Conservation (phyloP, 768 basidiomycete genomes). For the Roridomyces roridus region DNA sequence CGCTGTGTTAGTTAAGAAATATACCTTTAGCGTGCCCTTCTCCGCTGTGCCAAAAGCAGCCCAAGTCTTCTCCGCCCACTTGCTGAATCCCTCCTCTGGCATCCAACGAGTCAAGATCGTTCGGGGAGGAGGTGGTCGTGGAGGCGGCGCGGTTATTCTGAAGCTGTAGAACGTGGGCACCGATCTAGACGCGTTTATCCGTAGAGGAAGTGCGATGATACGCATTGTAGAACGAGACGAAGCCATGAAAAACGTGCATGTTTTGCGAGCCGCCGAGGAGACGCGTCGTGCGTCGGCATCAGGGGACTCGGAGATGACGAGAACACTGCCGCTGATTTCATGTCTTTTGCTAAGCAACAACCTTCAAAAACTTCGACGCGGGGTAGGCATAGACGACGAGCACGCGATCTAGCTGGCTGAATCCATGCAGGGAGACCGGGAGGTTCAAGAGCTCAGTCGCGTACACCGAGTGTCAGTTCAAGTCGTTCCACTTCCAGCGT, state of each 20-base stretch:
- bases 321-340: too few species aligned
- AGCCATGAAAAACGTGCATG: too few species aligned
- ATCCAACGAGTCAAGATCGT: slow-evolving; percentile 22
- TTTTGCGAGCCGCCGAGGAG: too few species aligned
- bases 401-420: too few species aligned
- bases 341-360: too few species aligned
- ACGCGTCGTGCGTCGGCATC: too few species aligned
- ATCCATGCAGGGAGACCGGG: slow-evolving; percentile 10
- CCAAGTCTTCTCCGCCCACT: slow-evolving; percentile 46
- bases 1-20: background rate
- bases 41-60: slow-evolving; percentile 50
- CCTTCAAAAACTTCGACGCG: slow-evolving; percentile 2
- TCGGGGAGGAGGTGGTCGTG: slow-evolving; percentile 26
- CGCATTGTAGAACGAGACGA: slow-evolving; percentile 37
- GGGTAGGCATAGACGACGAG: too few species aligned
- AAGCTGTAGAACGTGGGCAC: slow-evolving; percentile 51
- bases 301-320: too few species aligned
- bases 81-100: slow-evolving; percentile 25
- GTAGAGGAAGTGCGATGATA: slow-evolving; percentile 54
- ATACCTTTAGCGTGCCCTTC: slow-evolving; percentile 55
- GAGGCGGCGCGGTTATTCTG: slow-evolving; percentile 29
- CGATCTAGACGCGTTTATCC: slow-evolving; percentile 13
- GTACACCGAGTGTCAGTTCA: slow-evolving; percentile 17
- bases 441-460: slow-evolving; percentile 3
- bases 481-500: slow-evolving; percentile 1